phyloP scores from a whole-genome alignment of 2,329 filamentous ascomycete species.

The Apiospora saccharicola region DNA sequence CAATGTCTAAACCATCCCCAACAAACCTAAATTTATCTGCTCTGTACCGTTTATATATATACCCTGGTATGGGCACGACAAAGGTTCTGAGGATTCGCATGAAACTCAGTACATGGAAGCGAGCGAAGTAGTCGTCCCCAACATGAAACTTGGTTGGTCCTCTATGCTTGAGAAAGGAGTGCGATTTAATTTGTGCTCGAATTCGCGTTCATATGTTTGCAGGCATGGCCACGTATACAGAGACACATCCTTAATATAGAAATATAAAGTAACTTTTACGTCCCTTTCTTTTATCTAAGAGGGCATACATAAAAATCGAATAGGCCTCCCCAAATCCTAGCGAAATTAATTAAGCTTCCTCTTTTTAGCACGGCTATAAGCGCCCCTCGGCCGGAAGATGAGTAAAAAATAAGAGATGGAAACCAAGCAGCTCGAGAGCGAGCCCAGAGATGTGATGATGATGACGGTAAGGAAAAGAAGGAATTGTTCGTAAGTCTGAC shows the following conservation, averaged over 20 bases:
- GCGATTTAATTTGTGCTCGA: not conserved
- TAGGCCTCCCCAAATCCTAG: not conserved
- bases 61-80: not conserved
- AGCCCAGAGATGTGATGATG: not conserved
- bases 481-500: not conserved
- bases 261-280: not conserved
- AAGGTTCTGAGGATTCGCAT: not conserved
- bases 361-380: not conserved
- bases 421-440: constrained; percentile 9
- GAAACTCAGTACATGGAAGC: not conserved
- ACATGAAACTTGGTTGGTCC: not conserved
- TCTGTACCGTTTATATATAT: not conserved
- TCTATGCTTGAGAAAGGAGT: not conserved
- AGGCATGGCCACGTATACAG: not conserved
- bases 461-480: not conserved
- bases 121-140: not conserved
- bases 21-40: not conserved
- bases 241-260: not conserved
- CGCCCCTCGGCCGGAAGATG: not conserved
- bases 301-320: not conserved
- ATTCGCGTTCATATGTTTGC: not conserved
- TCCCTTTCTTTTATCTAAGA: not conserved
- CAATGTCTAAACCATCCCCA: not conserved
- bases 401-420: not conserved
- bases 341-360: not conserved